Evolutionary conservation across 306 rosid genomes (phyloP).

Genomic region (Prunus persica): Prunus_persica_NCBIv2 NC_034010.1:28524001-28524500

Average conservation of each 20-base stretch:
- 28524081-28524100: not conserved
- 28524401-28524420: too few relatives aligned
- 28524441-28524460: not conserved
- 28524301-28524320: not conserved
- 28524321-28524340: not conserved
- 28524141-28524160: too few relatives aligned
- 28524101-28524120: too few relatives aligned
- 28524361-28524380: not conserved
- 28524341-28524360: not conserved
- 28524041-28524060: constrained; percentile 28
- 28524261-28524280: not conserved
- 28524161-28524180: too few relatives aligned
- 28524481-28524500: not conserved
- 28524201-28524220: too few relatives aligned
- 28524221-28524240: not conserved
- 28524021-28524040: not conserved
- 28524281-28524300: too few relatives aligned
- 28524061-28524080: constrained; percentile 2
- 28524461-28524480: constrained; percentile 9
- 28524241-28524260: not conserved
- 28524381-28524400: not conserved
- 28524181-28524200: too few relatives aligned
- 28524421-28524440: not conserved
- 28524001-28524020: not conserved
- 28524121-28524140: fast-evolving